phyloP scores from a whole-genome alignment of 2,329 filamentous ascomycete species.

The Aspergillus felis region DNA sequence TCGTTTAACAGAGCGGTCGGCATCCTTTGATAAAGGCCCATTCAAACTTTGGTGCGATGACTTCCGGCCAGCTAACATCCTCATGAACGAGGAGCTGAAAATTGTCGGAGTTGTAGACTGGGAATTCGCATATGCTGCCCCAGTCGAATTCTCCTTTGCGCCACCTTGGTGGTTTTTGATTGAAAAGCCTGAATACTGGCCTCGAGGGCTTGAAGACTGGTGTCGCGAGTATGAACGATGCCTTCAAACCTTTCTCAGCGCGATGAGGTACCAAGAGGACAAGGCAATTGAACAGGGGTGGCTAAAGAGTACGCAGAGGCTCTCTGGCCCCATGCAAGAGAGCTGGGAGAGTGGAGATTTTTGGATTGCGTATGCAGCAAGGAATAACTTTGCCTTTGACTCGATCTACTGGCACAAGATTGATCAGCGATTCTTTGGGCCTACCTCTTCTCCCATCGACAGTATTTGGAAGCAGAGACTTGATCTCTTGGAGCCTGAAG shows the following conservation, averaged over 20 bases:
- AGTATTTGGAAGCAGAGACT: not conserved
- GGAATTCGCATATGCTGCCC: constrained; percentile 22
- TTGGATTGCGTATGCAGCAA: constrained; percentile 10
- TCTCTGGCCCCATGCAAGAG: constrained; percentile 11
- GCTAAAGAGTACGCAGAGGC: constrained; percentile 7
- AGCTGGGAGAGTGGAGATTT: constrained; percentile 15
- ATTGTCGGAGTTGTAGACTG: constrained; percentile 19
- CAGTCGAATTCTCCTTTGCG: constrained; percentile 15
- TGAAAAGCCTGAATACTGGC: constrained; percentile 21
- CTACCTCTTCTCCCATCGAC: not conserved
- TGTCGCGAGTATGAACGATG: constrained; percentile 7
- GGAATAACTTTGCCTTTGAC: constrained; percentile 15
- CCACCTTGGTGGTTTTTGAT: constrained; percentile 24
- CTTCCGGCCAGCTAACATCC: constrained; percentile 16
- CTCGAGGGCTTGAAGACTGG: constrained; percentile 17
- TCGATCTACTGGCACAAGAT: constrained; percentile 6
- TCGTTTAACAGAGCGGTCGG: constrained; percentile 10
- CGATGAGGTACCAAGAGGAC: constrained; percentile 9
- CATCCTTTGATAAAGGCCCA: constrained; percentile 15
- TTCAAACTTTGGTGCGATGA: constrained; percentile 25
- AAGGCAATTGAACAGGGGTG: constrained; percentile 3
- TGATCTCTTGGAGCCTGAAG: not conserved
- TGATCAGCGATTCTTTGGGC: constrained; percentile 8
- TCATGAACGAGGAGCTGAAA: constrained; percentile 9
- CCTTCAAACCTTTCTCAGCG: constrained; percentile 16